Base-by-base conservation (phyloP, 1,284 basidiomycete species). In the Ustilago hordei region DNA sequence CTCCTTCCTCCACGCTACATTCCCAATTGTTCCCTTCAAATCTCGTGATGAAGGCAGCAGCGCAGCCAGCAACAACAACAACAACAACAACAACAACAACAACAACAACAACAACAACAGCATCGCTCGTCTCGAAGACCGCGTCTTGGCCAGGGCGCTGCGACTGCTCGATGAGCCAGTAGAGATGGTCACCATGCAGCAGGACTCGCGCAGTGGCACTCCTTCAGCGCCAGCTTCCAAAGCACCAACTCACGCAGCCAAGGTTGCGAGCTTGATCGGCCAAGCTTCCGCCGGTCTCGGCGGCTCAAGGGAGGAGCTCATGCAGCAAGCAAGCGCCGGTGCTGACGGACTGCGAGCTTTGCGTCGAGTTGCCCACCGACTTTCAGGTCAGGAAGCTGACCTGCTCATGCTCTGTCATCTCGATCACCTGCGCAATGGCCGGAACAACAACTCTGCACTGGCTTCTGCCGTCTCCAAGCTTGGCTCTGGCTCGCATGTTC, bases 321-420 rank as follows among this genome's bases (percentile, higher is more conserved):
- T 48, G 4, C 54, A 38, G 39, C 61, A 65, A 19, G 55, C 54
- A 12, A 54, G 56, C n/a, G 12, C 58, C 6, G 55, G 64, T 47
- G 23, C 47, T 2, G 69, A 64, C 1, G 38, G 56, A 12, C 35
- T 79, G 34, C 67, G 62, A 6, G 62, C 69, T 2, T 8, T 66
- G 53, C 73, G 77, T 19, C 64, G 67, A 23, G 39, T 78, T 17
- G 55, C 65, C 0, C 64, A 70, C 8, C 60, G 55, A 4, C 69
- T 70, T 7, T 67, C 77, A 13, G 69, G 52, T 17, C 67, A 69
- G 54, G 76, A 81, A 60, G 79, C 79, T 3, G 79, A 81, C 31
- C 53, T 73, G 43, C 55, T 81, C 50, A 72, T 81, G 65, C 69
- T 81, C 12, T 81, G 79, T 61, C 73, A 81, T 34, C 61, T 81